phyloP scores from a whole-genome alignment of 2,329 filamentous ascomycete species.

The Pseudofabraea citricarpa region DNA sequence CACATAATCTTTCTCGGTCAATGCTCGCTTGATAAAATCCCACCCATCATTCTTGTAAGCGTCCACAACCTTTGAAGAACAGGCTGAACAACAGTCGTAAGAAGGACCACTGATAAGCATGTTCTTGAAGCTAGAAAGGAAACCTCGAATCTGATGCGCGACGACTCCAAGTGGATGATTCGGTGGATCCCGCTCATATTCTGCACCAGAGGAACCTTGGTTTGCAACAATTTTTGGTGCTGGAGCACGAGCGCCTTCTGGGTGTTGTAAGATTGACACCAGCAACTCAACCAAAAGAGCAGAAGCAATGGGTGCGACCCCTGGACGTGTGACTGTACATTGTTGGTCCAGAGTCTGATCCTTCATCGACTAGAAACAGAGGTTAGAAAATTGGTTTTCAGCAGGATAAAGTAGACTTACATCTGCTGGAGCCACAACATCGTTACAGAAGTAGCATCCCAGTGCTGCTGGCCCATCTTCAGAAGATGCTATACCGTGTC shows the following conservation, averaged over 20 bases:
- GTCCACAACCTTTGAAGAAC: slow-evolving; percentile 63
- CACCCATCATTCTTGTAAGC: slow-evolving; percentile 66
- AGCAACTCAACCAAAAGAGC: slow-evolving; percentile 87
- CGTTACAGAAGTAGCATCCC: slow-evolving; percentile 98
- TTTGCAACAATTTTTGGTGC: slow-evolving; percentile 39
- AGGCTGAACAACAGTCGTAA: slow-evolving; percentile 79
- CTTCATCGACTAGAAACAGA: slow-evolving; percentile 69
- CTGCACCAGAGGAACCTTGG: slow-evolving; percentile 29
- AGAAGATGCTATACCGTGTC: slow-evolving; percentile 68
- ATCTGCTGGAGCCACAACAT: slow-evolving; percentile 90
- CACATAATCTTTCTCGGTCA: slow-evolving; percentile 73
- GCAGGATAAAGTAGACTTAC: slow-evolving; percentile 48
- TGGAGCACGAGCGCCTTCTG: slow-evolving; percentile 58
- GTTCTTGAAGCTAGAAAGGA: slow-evolving; percentile 69
- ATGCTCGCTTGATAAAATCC: slow-evolving; percentile 70
- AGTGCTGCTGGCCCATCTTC: slow-evolving; percentile 60
- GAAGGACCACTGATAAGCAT: slow-evolving; percentile 68
- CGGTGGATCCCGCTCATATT: slow-evolving; percentile 49
- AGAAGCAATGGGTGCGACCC: slow-evolving; percentile 87
- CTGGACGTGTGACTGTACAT: slow-evolving; percentile 93
- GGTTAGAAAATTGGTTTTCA: slow-evolving; percentile 1
- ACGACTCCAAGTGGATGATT: slow-evolving; percentile 63
- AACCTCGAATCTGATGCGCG: slow-evolving; percentile 77
- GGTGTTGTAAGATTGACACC: slow-evolving; percentile 83
- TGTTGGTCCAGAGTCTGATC: slow-evolving; percentile 96